Evolutionary conservation across 495 filamentous ascomycete species (phyloP).

Genomic region (Penicillium simplicissimum): DNA sequence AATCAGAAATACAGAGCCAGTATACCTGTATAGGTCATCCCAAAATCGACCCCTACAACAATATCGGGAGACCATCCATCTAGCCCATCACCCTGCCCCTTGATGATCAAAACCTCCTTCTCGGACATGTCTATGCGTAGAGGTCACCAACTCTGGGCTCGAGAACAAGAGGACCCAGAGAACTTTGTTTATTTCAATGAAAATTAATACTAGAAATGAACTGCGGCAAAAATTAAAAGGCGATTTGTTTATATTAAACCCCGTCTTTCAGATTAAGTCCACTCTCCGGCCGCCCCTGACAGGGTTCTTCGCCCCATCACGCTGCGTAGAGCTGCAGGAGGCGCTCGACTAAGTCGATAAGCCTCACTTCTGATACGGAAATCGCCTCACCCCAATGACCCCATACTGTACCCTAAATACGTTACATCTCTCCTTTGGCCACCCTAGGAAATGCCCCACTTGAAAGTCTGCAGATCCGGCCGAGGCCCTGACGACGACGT

Average conservation of each 20-base stretch:
- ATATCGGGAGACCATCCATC: conserved; percentile 47
- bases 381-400: too few species aligned
- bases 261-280: neutral
- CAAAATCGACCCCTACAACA: conserved; percentile 60
- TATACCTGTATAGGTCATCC: conserved; percentile 62
- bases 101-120: conserved; percentile 22
- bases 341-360: neutral
- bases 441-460: too few species aligned
- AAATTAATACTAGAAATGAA: neutral
- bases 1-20: neutral
- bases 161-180: neutral
- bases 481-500: too few species aligned
- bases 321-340: neutral
- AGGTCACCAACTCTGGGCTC: neutral
- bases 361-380: too few species aligned
- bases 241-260: neutral
- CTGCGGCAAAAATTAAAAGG: neutral
- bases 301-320: neutral
- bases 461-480: too few species aligned
- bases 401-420: too few species aligned
- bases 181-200: neutral
- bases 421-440: too few species aligned
- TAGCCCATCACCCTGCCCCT: neutral
- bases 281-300: neutral
- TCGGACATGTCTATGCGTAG: conserved; percentile 15